Conservation (phyloP, 129 eudicot genomes). For the Lonicera japonica region DNA sequence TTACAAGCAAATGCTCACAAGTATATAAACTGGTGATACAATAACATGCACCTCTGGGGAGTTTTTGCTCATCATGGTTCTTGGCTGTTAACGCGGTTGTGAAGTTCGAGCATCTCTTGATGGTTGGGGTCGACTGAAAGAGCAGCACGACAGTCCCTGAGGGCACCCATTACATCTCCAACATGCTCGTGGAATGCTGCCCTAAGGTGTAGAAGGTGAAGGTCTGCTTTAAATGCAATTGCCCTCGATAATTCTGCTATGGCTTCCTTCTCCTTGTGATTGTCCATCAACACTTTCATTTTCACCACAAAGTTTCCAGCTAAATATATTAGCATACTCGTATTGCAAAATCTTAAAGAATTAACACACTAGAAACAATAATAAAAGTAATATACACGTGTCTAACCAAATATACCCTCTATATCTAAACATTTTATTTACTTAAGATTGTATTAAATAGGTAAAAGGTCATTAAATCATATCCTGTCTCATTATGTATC, state of each 20-base stretch:
- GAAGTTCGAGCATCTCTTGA: conserved; percentile 97
- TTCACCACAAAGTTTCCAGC: background rate
- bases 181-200: conserved; percentile 97
- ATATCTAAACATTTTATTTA: too few species aligned
- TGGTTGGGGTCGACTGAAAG: conserved; percentile 96
- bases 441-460: too few species aligned
- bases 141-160: conserved; percentile 94
- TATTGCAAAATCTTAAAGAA: too few species aligned
- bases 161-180: conserved; percentile 84
- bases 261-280: conserved; percentile 91
- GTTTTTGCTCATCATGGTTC: conserved; percentile 43
- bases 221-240: conserved; percentile 88
- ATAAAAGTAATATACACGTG: too few species aligned
- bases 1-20: too few species aligned
- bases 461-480: too few species aligned
- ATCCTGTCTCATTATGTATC: too few species aligned
- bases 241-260: conserved; percentile 88
- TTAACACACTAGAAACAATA: too few species aligned
- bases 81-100: conserved; percentile 88
- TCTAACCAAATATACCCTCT: too few species aligned
- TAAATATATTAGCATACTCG: background rate
- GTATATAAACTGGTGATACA: background rate
- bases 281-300: conserved; percentile 82
- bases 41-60: too few species aligned
- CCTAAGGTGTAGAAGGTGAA: conserved; percentile 75